Conservation (phyloP, 495 filamentous ascomycete species). For the Clohesyomyces aquaticus region DNA sequence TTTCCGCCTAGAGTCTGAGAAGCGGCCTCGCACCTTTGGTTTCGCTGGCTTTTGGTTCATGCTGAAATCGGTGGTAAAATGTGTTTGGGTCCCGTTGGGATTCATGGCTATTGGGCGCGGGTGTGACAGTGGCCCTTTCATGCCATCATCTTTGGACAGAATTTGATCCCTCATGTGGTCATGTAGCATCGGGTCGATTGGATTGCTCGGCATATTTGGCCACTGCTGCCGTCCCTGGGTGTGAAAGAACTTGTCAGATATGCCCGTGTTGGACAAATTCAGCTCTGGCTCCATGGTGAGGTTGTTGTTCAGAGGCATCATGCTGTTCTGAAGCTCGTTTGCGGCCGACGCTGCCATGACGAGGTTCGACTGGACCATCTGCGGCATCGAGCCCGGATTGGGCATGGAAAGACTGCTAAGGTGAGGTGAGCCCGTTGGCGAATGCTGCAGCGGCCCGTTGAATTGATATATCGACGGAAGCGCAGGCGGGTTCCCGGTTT, state of each 20-base stretch:
- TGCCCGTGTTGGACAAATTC: conserved; percentile 29
- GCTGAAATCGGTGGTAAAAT: conserved; percentile 60
- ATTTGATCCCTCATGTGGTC: conserved; percentile 26
- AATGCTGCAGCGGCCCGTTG: conserved; percentile 32
- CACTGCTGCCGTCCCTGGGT: conserved; percentile 24
- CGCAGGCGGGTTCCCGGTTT: conserved; percentile 28
- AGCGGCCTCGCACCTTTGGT: conserved; percentile 68
- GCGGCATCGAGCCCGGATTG: conserved; percentile 27
- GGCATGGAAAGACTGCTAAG: conserved; percentile 25
- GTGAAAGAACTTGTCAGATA: conserved; percentile 44
- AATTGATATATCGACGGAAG: conserved; percentile 40
- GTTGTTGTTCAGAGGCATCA: conserved; percentile 49
- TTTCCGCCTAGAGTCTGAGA: conserved; percentile 67
- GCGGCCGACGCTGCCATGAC: conserved; percentile 51
- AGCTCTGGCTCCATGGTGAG: conserved; percentile 44
- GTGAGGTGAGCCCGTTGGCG: conserved; percentile 36
- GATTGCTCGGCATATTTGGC: conserved; percentile 18
- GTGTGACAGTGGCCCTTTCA: conserved; percentile 48
- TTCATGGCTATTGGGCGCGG: conserved; percentile 62
- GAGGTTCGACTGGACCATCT: conserved; percentile 36
- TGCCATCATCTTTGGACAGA: conserved; percentile 19
- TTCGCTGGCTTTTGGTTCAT: conserved; percentile 52
- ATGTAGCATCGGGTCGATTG: conserved; percentile 44
- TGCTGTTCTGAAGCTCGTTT: conserved; percentile 51
- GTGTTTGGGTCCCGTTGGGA: conserved; percentile 57